phyloP scores from a whole-genome alignment of 768 basidiomycete genomes.

The Paxillus involutus region DNA sequence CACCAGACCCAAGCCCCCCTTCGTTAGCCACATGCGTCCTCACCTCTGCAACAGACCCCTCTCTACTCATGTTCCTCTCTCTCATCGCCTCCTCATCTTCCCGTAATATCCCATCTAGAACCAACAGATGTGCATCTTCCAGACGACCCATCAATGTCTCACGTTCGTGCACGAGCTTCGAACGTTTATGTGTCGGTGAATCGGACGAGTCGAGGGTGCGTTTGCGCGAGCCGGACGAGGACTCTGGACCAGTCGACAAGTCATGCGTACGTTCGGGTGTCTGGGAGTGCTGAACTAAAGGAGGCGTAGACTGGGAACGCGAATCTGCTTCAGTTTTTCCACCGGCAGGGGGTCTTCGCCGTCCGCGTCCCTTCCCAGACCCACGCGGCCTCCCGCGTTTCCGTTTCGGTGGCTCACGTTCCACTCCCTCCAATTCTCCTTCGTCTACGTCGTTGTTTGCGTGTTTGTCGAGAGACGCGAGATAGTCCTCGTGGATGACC shows the following conservation, averaged over 20 bases:
- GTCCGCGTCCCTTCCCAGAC: conserved; percentile 2
- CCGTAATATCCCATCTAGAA: conserved; percentile 36
- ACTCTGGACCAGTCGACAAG: background rate
- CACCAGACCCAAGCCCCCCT: background rate
- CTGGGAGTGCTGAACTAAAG: background rate
- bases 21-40: background rate
- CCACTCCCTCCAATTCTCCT: background rate
- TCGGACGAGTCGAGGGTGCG: background rate
- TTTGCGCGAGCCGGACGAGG: background rate
- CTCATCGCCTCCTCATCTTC: conserved; percentile 25
- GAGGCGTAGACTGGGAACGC: background rate
- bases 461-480: background rate
- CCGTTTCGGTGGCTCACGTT: conserved; percentile 3
- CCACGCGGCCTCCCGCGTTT: conserved; percentile 10
- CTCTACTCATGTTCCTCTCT: conserved; percentile 9
- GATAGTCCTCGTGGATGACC: conserved; percentile 15
- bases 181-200: background rate
- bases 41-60: conserved; percentile 1
- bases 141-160: conserved; percentile 32
- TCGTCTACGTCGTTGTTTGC: background rate
- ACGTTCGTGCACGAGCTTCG: background rate
- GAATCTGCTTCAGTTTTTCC: background rate
- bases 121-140: conserved; percentile 29
- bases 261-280: background rate
- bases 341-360: background rate